Percentiles rank a stretch among this genome's conserved stretches.
These are phyloP conservation scores for Exophiala xenobiotica DNA, from an alignment of 2,329 filamentous ascomycete genomes.

Conservation along the genomic window DNA sequence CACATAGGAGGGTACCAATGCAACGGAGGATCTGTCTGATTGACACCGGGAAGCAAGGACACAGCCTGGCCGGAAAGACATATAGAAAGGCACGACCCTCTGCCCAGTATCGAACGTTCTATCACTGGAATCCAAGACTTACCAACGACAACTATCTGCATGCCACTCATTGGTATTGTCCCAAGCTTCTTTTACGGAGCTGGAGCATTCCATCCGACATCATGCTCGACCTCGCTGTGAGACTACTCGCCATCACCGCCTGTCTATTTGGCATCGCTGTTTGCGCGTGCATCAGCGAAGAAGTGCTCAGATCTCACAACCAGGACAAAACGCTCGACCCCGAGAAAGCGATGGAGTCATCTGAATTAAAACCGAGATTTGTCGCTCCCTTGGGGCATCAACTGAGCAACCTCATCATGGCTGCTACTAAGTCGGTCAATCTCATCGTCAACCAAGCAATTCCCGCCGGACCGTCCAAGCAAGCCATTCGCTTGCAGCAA, in stretches of 20 bases:
- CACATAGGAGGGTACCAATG: background rate
- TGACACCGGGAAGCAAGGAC: background rate
- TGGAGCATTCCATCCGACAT: background rate
- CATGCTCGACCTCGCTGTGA: slow-evolving; percentile 15
- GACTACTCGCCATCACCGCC: slow-evolving; percentile 13
- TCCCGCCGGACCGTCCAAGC: background rate
- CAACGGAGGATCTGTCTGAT: background rate
- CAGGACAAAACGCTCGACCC: background rate
- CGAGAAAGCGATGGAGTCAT: background rate
- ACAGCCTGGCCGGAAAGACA: background rate
- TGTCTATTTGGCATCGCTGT: slow-evolving; percentile 12
- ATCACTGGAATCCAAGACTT: background rate
- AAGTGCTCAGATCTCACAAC: slow-evolving; percentile 4
- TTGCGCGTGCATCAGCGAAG: slow-evolving; percentile 15
- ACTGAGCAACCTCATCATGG: background rate
- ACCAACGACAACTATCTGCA: background rate
- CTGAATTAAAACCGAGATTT: background rate
- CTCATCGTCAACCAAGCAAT: background rate
- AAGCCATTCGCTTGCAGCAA: slow-evolving; percentile 1
- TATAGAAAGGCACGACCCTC: background rate
- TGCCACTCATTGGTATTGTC: background rate
- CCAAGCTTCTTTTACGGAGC: background rate
- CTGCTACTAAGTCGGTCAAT: background rate
- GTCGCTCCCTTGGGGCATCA: background rate
- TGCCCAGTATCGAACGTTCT: background rate